Evolutionary conservation across 2,329 filamentous ascomycete genomes (phyloP), one percentile per base, ranked within the genome.

Genomic region (Zasmidium cellare): DNA sequence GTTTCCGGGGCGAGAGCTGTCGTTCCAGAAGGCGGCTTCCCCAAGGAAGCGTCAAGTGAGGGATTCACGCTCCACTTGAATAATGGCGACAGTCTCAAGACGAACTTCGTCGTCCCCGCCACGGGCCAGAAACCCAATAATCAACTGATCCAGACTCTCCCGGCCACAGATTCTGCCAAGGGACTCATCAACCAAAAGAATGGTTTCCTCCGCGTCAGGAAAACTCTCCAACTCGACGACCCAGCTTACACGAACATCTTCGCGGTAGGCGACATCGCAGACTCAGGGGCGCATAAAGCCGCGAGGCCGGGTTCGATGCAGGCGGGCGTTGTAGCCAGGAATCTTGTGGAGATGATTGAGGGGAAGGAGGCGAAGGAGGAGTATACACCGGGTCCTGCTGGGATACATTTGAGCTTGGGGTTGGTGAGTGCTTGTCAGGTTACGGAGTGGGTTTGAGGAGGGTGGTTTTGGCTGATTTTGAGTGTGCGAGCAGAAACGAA

Each of bases 241-340:
- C 71, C 76, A 1, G 57, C 61, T 0, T 74, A 80, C 9, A 75
- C 78, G 1, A 79, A 84, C 59, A 76, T 88, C 1, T 89, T 85
- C 64, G 82, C 82, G 1, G 80, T 84, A n/a, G 87, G 87, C 18
- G 86, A 89, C 61, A 83, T 89, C 3, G 80, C 84, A 3, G 81
- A 83, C 23, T 71, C 71, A 3, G 79, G 79, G 1, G 76, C 77
- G 0, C 80, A 80, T 5, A 86, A 86, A 66, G 74, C 71, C 45
- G 83, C 80, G 0, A 77, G 84, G 9, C 79, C 83, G 0, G 83
- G 82, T 0, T 75, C 76, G 46, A 74, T 76, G 11, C 86, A 88
- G 65, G 82, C 80, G 2, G 73, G 75, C 25, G 65, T 83, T 3
- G 84, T 80, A 0, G 79, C 79, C 1, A 76, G 80, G 41, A 88